A percentile compares a stretch with the other conserved stretches of the same genome.
These are phyloP conservation scores for Cyamopsis tetragonoloba DNA, from an alignment of 306 rosid species.

Conservation along the genomic window DNA sequence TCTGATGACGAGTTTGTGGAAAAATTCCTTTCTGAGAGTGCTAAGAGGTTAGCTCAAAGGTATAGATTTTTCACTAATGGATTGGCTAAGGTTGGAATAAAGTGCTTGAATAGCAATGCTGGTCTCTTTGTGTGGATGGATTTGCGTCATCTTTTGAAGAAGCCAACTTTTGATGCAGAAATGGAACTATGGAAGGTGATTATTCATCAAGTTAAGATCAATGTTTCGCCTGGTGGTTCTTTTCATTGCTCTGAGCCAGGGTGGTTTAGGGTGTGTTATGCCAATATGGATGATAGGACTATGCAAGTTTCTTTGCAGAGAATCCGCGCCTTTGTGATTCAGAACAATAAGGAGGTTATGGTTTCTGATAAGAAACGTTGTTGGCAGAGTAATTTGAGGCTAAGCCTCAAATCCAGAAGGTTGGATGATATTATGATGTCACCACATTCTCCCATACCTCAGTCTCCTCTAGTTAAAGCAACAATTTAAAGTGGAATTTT, in stretches of 20 bases:
- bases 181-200: constrained; percentile 62
- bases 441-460: constrained; percentile 72
- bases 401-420: constrained; percentile 46
- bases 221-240: constrained; percentile 84
- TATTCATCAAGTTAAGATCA: constrained; percentile 70
- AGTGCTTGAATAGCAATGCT: constrained; percentile 59
- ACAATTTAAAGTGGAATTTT: constrained; percentile 19
- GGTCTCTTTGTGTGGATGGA: constrained; percentile 93
- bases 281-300: constrained; percentile 76
- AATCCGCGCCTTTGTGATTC: constrained; percentile 46
- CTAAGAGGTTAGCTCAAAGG: constrained; percentile 41
- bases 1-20: constrained; percentile 58
- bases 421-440: constrained; percentile 66
- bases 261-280: constrained; percentile 86
- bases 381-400: constrained; percentile 52
- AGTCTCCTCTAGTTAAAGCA: constrained; percentile 66
- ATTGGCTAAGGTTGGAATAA: constrained; percentile 47
- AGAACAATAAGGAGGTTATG: constrained; percentile 39
- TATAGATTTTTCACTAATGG: constrained; percentile 42
- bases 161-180: constrained; percentile 52
- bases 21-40: constrained; percentile 45
- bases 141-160: constrained; percentile 49
- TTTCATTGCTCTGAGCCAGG: constrained; percentile 85
- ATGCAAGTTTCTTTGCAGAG: constrained; percentile 61
- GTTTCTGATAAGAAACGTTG: constrained; percentile 42